Evolutionary conservation across 2,329 filamentous ascomycete species (phyloP), one percentile per base, ranked within the genome.

Genomic region (Periglandula ipomoeae): DNA sequence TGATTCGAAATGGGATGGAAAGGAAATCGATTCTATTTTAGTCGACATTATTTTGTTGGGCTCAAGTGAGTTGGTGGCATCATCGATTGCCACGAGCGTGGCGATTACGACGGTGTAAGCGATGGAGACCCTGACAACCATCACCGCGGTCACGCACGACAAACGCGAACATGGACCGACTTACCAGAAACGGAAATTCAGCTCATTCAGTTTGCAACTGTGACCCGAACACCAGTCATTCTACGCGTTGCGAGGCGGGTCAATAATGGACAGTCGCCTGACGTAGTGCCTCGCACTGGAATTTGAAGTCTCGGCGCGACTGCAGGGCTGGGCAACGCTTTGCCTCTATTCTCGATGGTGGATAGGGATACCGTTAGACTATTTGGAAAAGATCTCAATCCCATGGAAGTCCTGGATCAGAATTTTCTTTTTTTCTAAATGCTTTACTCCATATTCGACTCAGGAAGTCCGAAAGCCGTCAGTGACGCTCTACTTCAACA

Each of bases 281-380:
- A 47, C 46, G 48, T 51, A 48, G 47, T 41, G 43, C 56, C 48
- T 51, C 50, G 40, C 51, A 35, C 51, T 60, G 58, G 58, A 60
- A 59, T 60, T 53, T 50, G 23, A 46, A 41, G 57, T 56, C 52
- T 56, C 48, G 47, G 47, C 46, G 41, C 49, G 44, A 50, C 42
- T 27, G 50, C 49, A 55, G 51, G 56, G 56, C 45, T 57, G 52
- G 53, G 47, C 11, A n/a, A 8, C 19, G 20, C 19, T 22, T 23
- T 17, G 46, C 41, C 40, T 48, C 30, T 42, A 30, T 32, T 11
- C 22, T 44, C 32, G 17, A 39, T 32, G 22, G 17, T 27, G 30
- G 45, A 35, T 32, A 24, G 30, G 17, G 37, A 34, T 22, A 15
- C 30, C 27, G 24, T 41, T 22, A 10, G 15, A 23, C 22, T 23